These are phyloP conservation scores for Steccherinum ochraceum DNA, from an alignment of 768 basidiomycete species.

Conservation along the genomic window DNA sequence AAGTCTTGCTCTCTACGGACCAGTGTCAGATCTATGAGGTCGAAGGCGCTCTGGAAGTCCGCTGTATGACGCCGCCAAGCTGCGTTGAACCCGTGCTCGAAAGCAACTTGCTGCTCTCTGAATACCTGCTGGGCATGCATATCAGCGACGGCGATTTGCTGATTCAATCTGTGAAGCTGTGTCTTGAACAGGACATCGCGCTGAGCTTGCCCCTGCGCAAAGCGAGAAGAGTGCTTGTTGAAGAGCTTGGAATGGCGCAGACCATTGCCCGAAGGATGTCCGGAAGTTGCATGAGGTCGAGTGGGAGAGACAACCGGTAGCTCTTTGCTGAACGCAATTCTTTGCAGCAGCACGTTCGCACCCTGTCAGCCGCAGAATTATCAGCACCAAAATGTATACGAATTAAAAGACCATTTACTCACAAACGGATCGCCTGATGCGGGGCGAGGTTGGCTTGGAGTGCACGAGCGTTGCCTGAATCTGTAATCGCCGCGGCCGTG, in stretches of 20 bases:
- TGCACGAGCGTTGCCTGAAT: background rate
- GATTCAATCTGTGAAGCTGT: background rate
- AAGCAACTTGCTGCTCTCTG: background rate
- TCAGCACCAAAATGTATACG: background rate
- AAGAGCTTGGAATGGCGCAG: background rate
- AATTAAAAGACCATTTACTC: background rate
- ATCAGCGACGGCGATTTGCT: background rate
- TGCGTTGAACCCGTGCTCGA: background rate
- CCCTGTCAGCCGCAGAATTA: background rate
- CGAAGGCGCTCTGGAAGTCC: too few relatives aligned
- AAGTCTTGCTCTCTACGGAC: too few relatives aligned
- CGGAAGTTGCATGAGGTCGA: too few relatives aligned
- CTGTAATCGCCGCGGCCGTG: background rate
- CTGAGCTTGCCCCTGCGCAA: background rate
- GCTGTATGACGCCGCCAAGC: background rate
- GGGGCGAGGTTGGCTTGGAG: background rate
- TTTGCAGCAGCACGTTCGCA: background rate
- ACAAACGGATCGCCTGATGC: background rate
- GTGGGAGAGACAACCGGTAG: background rate
- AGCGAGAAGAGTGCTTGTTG: background rate
- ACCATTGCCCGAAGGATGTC: background rate
- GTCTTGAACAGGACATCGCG: background rate
- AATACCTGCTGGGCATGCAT: background rate
- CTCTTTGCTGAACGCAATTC: background rate
- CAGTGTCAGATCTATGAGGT: too few relatives aligned